Evolutionary conservation across 176 grass and related monocot genomes (phyloP), one percentile per base, ranked within the genome.

Genomic region (Pontederia crassipes): DNA sequence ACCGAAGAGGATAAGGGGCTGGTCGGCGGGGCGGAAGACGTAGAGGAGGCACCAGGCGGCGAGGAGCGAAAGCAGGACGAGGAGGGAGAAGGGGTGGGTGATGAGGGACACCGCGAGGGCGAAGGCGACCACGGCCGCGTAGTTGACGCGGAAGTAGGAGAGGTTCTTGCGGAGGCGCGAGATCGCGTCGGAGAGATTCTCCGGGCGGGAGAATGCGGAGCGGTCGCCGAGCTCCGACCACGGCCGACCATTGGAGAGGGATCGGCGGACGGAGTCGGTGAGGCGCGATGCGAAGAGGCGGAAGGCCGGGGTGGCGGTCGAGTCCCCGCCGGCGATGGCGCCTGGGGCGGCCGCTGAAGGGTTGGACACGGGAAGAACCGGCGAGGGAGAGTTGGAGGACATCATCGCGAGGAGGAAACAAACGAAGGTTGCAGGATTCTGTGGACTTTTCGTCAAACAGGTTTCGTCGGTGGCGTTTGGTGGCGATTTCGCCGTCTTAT

Each of bases 141-240:
- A 67, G 65, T 67, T 67, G 65, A 67, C 65, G 50, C 65, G 65
- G 50, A 67, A 67, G 26, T 67, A 67, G 49, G 50, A 49, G 27
- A 67, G 65, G 50, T 67, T 67, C 65, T 67, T 67, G 65, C 65
- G 65, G 50, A 67, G 14, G 9, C 65, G 65, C 13, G 65, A 67
- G 28, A 50, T 11, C 26, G 50, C 65, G 8, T 67, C 65, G 49
- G 65, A 35, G 65, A 67, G 26, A 26, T 49, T 54, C 2, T 67
- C 65, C 26, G 65, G 65, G 27, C 65, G 65, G 50, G 65, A 67
- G 5, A 67, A 67, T 49, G 65, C 51, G 65, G 65, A 67, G 26
- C 65, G 65, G 14, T 67, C 65, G 65, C 13, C 8, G 49, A 67
- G 50, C 50, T 67, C 65, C 24, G 65, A 45, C 65, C 65, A 67